Evolutionary conservation across 306 rosid genomes (phyloP).

Genomic region (Betula pendula): DNA sequence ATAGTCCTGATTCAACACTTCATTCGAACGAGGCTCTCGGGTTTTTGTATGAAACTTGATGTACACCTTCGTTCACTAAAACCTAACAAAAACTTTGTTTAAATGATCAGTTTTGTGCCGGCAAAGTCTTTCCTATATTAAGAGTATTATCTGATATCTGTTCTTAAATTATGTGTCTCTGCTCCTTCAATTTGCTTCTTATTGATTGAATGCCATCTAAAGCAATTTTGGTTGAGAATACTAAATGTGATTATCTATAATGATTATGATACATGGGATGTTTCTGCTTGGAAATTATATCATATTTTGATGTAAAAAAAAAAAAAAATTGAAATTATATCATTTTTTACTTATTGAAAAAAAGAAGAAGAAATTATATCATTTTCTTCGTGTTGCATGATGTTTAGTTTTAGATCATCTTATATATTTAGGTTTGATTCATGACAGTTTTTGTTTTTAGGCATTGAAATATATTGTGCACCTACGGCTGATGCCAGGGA

Average conservation of each 20-base stretch:
- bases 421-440: slow-evolving; percentile 10
- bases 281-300: not conserved
- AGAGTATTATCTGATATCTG: not conserved
- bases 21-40: no score
- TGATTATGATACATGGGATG: not conserved
- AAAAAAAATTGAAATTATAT: no score
- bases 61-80: no score
- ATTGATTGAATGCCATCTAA: not conserved
- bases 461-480: slow-evolving; percentile 93
- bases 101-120: not conserved
- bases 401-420: not conserved
- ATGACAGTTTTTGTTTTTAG: slow-evolving; percentile 37
- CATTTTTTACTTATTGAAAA: no score
- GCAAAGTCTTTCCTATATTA: not conserved
- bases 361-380: no score
- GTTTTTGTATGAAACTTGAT: no score
- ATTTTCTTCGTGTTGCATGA: not conserved
- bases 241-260: not conserved
- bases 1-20: no score
- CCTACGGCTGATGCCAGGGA: slow-evolving; percentile 89
- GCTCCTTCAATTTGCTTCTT: not conserved
- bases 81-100: not conserved
- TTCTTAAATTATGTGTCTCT: not conserved
- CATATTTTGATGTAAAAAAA: no score
- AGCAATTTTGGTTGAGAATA: not conserved